A percentile compares a stretch with the other conserved stretches of the same genome.
Evolutionary conservation across 2,329 filamentous ascomycete genomes (phyloP).

Genomic region (Lachnellula hyalina): DNA sequence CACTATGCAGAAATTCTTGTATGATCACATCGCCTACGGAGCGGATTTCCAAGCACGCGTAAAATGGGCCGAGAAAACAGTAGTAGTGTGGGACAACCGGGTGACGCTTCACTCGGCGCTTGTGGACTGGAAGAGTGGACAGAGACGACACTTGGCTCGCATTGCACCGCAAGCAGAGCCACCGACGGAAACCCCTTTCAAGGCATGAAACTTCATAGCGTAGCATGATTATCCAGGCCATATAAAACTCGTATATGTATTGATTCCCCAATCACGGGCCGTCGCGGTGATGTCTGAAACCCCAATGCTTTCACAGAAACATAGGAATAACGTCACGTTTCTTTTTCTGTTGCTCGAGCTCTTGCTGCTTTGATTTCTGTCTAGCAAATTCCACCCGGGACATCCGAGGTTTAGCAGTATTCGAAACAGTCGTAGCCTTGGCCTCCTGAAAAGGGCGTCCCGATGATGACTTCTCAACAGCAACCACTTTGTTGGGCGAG

Average conservation of each 20-base stretch:
- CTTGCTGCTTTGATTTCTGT: conserved; percentile 14
- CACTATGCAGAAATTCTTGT: conserved; percentile 67
- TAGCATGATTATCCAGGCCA: not conserved
- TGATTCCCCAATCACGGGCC: not conserved
- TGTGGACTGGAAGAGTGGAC: conserved; percentile 75
- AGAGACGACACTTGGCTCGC: conserved; percentile 72
- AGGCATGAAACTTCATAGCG: conserved; percentile 2
- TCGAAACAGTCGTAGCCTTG: not conserved
- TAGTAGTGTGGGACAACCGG: conserved; percentile 83
- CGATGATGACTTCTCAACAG: not conserved
- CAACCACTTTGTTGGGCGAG: not conserved
- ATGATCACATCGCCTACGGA: conserved; percentile 66
- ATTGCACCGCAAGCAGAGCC: conserved; percentile 79
- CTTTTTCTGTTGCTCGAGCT: conserved; percentile 16
- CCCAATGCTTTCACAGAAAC: conserved; percentile 16
- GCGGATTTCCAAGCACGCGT: conserved; percentile 70
- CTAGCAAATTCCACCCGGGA: conserved; percentile 20
- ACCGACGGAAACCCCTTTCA: conserved; percentile 65
- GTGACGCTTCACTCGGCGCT: conserved; percentile 74
- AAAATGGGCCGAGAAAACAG: conserved; percentile 73
- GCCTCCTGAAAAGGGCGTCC: not conserved
- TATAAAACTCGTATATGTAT: not conserved
- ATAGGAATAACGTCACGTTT: conserved; percentile 24
- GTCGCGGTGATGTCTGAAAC: not conserved
- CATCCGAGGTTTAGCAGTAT: not conserved